Percentiles rank a stretch among this genome's conserved stretches.
These are phyloP conservation scores for Citrus mangshanensis DNA, from an alignment of 345 rosid species.

Conservation along the genomic window DNA sequence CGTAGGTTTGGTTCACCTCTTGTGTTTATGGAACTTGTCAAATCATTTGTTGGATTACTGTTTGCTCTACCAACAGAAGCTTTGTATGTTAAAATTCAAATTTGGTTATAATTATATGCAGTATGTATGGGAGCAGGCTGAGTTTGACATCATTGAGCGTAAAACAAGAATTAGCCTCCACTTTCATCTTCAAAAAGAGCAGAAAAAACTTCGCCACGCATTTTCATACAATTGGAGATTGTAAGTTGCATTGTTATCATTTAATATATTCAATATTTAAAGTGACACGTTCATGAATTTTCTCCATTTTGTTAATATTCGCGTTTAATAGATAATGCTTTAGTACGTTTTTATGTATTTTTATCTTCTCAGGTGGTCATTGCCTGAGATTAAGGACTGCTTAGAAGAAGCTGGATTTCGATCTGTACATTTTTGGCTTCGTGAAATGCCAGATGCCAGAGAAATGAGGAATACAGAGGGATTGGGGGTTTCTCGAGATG, in stretches of 20 bases:
- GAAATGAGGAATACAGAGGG: constrained; percentile 59
- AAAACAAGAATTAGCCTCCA: constrained; percentile 89
- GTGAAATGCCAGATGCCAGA: constrained; percentile 69
- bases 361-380: constrained; percentile 61
- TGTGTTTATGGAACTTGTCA: neutral
- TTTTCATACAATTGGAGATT: constrained; percentile 94
- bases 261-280: neutral
- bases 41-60: neutral
- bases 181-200: constrained; percentile 69
- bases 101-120: constrained; percentile 26
- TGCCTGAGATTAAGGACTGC: constrained; percentile 87
- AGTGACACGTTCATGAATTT: neutral
- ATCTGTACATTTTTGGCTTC: constrained; percentile 81
- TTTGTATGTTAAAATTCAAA: neutral
- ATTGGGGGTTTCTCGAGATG: constrained; percentile 61
- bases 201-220: constrained; percentile 74
- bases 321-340: neutral
- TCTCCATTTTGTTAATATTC: neutral
- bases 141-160: constrained; percentile 68
- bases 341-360: neutral
- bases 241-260: constrained; percentile 40
- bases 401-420: constrained; percentile 84
- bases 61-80: neutral
- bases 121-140: constrained; percentile 93
- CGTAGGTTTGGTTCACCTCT: neutral